These are phyloP conservation scores for Saturnispora hagleri DNA, from an alignment of 805 yeast species.

Conservation along the genomic window DNA sequence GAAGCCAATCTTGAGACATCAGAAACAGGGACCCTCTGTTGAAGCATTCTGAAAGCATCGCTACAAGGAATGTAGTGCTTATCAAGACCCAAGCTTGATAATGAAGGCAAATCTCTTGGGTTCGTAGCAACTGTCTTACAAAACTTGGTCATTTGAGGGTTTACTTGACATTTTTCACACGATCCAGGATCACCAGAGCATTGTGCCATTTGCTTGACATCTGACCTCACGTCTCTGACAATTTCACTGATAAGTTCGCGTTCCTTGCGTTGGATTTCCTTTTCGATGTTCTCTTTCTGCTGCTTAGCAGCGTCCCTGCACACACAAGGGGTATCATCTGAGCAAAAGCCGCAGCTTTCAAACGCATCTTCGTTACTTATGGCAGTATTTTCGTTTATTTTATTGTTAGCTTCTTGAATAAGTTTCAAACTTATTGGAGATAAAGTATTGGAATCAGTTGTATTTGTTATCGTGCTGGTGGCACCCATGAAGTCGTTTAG, in stretches of 20 bases:
- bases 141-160: slow-evolving; percentile 82
- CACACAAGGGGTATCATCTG: slow-evolving; percentile 86
- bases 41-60: slow-evolving; percentile 81
- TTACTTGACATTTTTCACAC: slow-evolving; percentile 71
- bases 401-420: not conserved
- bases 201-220: slow-evolving; percentile 27
- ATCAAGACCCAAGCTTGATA: slow-evolving; percentile 22
- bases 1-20: slow-evolving; percentile 25
- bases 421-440: not conserved
- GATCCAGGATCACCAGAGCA: slow-evolving; percentile 89
- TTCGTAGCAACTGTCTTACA: slow-evolving; percentile 68
- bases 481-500: slow-evolving; percentile 9
- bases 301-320: slow-evolving; percentile 66
- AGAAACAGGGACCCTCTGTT: slow-evolving; percentile 30
- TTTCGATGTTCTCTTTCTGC: slow-evolving; percentile 26
- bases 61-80: slow-evolving; percentile 72
- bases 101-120: slow-evolving; percentile 16
- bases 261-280: slow-evolving; percentile 12
- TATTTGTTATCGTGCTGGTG: not conserved
- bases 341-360: slow-evolving; percentile 89
- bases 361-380: slow-evolving; percentile 20
- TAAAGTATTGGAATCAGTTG: slow-evolving; percentile 1
- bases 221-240: slow-evolving; percentile 7
- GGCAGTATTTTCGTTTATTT: not conserved
- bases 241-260: slow-evolving; percentile 9